A percentile compares a stretch with the other conserved stretches of the same genome.
phyloP scores from a whole-genome alignment of 345 rosid species.

The Sapria himalayana region DNA sequence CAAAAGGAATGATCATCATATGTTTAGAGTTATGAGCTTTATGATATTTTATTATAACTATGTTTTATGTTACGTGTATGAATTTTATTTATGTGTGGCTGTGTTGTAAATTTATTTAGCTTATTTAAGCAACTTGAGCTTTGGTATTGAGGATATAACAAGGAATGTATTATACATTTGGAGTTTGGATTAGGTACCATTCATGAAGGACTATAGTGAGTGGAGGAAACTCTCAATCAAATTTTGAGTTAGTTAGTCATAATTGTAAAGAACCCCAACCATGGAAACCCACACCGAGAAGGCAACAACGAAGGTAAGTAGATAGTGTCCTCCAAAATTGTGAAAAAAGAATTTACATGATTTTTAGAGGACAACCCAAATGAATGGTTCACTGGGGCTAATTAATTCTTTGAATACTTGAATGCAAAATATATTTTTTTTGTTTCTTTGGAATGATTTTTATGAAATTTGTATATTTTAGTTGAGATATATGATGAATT shows the following conservation, averaged over 20 bases:
- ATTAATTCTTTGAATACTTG: background rate
- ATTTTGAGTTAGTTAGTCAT: background rate
- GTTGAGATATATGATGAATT: too few species aligned
- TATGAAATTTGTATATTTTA: too few species aligned
- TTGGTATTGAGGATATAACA: background rate
- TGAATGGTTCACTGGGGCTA: background rate
- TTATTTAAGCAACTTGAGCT: too few species aligned
- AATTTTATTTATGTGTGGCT: too few species aligned
- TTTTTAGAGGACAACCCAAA: background rate
- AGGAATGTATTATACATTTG: background rate
- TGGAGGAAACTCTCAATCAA: background rate
- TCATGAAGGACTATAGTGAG: background rate
- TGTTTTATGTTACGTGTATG: too few species aligned
- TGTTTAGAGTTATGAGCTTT: too few species aligned
- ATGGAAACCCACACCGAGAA: background rate
- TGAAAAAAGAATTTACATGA: background rate
- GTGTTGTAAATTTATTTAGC: too few species aligned
- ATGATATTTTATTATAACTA: too few species aligned
- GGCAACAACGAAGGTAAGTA: background rate
- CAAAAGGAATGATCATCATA: too few species aligned
- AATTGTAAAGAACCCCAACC: background rate
- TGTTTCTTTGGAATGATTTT: too few species aligned
- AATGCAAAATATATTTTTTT: too few species aligned
- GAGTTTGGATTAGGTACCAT: background rate
- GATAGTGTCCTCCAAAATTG: too few species aligned